Evolutionary conservation across 257 asterid species (phyloP).

Genomic region (Lithospermum erythrorhizon): DNA sequence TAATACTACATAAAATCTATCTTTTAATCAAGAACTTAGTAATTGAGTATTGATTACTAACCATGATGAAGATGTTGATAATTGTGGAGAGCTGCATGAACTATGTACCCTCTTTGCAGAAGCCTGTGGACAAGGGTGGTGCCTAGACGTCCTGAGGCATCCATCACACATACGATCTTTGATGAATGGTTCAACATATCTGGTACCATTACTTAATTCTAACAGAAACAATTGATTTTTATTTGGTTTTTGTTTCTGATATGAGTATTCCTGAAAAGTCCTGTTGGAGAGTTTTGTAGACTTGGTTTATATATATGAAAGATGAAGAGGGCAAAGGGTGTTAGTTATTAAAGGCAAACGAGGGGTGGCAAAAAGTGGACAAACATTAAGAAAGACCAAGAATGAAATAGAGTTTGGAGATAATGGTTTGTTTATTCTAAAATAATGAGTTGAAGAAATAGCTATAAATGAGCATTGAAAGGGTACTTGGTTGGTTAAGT

Average conservation of each 20-base stretch:
- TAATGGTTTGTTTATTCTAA: background rate
- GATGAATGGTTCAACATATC: slow-evolving; percentile 5
- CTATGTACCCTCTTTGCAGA: slow-evolving; percentile 65
- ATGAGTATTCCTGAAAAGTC: background rate
- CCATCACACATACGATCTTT: slow-evolving; percentile 82
- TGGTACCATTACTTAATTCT: slow-evolving; percentile 14
- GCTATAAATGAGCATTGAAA: background rate
- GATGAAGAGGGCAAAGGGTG: background rate
- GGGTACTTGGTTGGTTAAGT: background rate
- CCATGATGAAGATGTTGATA: slow-evolving; percentile 8
- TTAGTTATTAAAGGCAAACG: background rate
- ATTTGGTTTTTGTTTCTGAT: too few relatives aligned
- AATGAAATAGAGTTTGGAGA: background rate
- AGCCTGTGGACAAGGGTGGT: slow-evolving; percentile 61
- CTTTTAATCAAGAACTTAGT: background rate
- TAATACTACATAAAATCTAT: too few relatives aligned
- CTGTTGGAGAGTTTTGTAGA: background rate
- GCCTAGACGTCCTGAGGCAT: slow-evolving; percentile 69
- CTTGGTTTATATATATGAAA: background rate
- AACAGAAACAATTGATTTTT: background rate
- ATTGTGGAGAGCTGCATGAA: slow-evolving; percentile 72
- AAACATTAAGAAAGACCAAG: background rate
- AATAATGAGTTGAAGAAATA: background rate
- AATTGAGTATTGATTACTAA: too few relatives aligned
- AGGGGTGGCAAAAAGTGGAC: background rate